Percentiles rank a stretch among this genome's conserved stretches.
phyloP scores from a whole-genome alignment of 2,329 filamentous ascomycete genomes.

The Microcyclospora pomicola region DNA sequence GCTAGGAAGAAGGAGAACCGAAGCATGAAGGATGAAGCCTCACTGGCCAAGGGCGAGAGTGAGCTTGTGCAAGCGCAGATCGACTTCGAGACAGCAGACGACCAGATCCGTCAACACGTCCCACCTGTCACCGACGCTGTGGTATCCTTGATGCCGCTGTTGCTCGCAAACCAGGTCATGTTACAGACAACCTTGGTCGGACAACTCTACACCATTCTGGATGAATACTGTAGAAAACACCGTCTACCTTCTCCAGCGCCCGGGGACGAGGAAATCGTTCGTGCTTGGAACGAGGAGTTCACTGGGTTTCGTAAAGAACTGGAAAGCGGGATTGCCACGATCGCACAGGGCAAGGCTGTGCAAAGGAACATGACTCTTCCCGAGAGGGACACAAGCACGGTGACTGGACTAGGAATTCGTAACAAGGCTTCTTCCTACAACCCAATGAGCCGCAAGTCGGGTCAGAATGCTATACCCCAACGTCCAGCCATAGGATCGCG shows the following conservation, averaged over 20 bases:
- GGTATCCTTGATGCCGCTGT: conserved; percentile 59
- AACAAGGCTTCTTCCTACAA: conserved; percentile 18
- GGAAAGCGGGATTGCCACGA: conserved; percentile 46
- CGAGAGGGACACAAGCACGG: conserved; percentile 30
- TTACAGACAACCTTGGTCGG: conserved; percentile 67
- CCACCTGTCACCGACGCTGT: conserved; percentile 57
- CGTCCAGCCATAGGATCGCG: conserved; percentile 1
- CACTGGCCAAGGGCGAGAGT: conserved; percentile 55
- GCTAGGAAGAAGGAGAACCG: conserved; percentile 56
- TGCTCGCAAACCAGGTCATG: conserved; percentile 56
- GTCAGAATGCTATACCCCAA: conserved; percentile 1
- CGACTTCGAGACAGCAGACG: conserved; percentile 63
- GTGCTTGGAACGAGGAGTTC: conserved; percentile 50
- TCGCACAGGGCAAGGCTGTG: conserved; percentile 54
- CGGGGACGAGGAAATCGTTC: conserved; percentile 56
- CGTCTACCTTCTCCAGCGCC: conserved; percentile 59
- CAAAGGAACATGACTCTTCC: conserved; percentile 40
- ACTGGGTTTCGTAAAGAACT: conserved; percentile 50
- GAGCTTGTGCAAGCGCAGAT: conserved; percentile 51
- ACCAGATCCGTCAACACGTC: conserved; percentile 55
- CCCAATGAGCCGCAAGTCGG: not conserved
- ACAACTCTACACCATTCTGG: conserved; percentile 62
- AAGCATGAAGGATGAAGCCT: conserved; percentile 58
- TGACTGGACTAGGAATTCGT: conserved; percentile 35
- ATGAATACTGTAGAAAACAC: conserved; percentile 57